These are phyloP conservation scores for Chloropicon primus DNA, from an alignment of 139 green algal genomes.

Conservation along the genomic window DNA sequence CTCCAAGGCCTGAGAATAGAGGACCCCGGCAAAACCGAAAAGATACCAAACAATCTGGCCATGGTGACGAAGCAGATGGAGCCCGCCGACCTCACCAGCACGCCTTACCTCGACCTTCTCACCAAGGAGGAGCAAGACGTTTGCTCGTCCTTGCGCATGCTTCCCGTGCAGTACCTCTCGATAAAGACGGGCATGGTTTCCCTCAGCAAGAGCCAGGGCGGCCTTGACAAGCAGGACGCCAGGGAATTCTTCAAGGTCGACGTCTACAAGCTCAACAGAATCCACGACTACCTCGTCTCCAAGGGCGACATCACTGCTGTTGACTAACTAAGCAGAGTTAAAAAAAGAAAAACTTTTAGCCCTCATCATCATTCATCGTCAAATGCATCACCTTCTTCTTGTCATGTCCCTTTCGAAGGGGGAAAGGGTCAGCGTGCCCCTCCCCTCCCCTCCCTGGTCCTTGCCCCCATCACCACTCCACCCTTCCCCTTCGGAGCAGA, in stretches of 20 bases:
- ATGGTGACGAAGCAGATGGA: constrained; percentile 6
- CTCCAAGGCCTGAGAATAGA: background rate
- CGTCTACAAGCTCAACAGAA: background rate
- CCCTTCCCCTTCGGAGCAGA: too few relatives aligned
- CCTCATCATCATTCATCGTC: too few relatives aligned
- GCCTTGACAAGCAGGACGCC: background rate
- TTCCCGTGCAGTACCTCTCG: constrained; percentile 66
- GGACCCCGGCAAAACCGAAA: constrained; percentile 5
- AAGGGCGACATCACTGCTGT: too few relatives aligned
- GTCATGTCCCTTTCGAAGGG: too few relatives aligned
- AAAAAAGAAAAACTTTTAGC: too few relatives aligned
- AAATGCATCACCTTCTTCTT: too few relatives aligned
- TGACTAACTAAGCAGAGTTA: too few relatives aligned
- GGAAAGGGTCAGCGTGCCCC: too few relatives aligned
- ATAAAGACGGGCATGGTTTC: constrained; percentile 32
- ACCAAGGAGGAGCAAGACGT: constrained; percentile 53
- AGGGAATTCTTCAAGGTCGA: constrained; percentile 1
- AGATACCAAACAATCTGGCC: background rate
- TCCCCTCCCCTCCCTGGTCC: too few relatives aligned
- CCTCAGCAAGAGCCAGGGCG: background rate
- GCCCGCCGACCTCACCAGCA: background rate
- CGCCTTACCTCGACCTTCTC: background rate
- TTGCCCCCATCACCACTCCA: too few relatives aligned
- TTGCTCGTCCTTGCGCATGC: constrained; percentile 45
- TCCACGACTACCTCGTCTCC: background rate